Evolutionary conservation across 306 rosid species (phyloP), one percentile per base, ranked within the genome.

Genomic region (Gillenia trifoliata): DNA sequence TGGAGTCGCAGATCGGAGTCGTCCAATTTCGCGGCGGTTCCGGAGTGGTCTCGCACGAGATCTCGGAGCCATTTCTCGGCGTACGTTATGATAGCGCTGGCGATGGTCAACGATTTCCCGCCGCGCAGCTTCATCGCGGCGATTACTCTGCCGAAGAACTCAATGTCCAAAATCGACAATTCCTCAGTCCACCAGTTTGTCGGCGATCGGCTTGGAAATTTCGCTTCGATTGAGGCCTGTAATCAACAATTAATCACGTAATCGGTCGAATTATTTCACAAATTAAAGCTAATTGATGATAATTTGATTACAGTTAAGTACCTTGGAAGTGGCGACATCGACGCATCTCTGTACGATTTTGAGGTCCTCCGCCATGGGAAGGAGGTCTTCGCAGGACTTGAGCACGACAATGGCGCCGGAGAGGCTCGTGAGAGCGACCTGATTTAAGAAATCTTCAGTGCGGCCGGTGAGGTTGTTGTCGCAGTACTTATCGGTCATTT

Each of bases 131-230:
- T 90, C 96, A 94, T 87, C 20, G 89, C 83, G n/a, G 49, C 2
- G 36, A 90, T 87, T 1, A 92, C 83, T 78, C 83, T 86, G 5
- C 83, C 77, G 55, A 94, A 86, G 52, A 77, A 85, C 9, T 78
- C 84, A 0, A 94, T 76, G 54, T 86, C 88, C 11, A 94, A 79
- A 0, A 84, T 77, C 5, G 92, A 77, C 3, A 94, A 86, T 67
- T 91, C 97, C 83, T 88, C 93, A n/a, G 93, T 87, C 97, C 97
- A 94, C 99, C 96, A 90, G 16, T 90, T 90, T 41, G 92, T 89
- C 26, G 96, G 96, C 11, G 99, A 76, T 0, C 92, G 87, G 75
- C 89, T 87, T 0, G 97, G 97, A 43, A 88, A 90, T 25, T 71
- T 90, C 0, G 93, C 89, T 76, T 94, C 99, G 30, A 80, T 82